Evolutionary conservation across 345 rosid species (phyloP).

Genomic region (Arabidopsis arenosa): DNA sequence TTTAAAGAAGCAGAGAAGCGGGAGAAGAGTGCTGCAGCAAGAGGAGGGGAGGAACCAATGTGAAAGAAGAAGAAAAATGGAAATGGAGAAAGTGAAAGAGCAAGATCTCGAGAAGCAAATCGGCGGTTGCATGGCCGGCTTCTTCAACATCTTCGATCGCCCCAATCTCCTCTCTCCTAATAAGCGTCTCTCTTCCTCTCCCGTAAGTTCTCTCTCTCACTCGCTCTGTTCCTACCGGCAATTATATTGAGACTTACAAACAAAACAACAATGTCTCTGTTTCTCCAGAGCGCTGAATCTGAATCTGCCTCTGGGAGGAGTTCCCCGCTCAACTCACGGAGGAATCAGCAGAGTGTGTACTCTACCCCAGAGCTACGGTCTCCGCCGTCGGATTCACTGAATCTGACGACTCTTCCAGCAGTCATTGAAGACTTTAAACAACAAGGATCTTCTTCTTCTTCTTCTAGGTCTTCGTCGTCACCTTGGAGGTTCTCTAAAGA

Average conservation of each 20-base stretch:
- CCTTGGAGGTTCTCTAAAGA: conserved; percentile 90
- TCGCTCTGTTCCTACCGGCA: too few species aligned
- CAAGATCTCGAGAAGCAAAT: conserved; percentile 55
- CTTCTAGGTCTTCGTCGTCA: conserved; percentile 33
- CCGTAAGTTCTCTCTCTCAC: conserved; percentile 14
- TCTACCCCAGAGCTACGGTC: conserved; percentile 59
- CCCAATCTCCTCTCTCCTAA: conserved; percentile 68
- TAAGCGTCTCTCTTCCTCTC: conserved; percentile 63
- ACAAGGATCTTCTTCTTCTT: conserved; percentile 47
- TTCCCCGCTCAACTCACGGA: conserved; percentile 31
- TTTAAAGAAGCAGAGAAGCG: conserved; percentile 79
- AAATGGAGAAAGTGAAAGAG: conserved; percentile 1
- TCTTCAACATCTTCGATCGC: conserved; percentile 95
- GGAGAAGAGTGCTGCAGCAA: conserved; percentile 51
- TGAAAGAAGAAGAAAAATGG: conserved; percentile 20
- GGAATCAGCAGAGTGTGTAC: conserved; percentile 32
- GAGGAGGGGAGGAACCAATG: background rate
- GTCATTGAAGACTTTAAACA: conserved; percentile 10
- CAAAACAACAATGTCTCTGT: background rate
- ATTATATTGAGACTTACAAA: too few species aligned
- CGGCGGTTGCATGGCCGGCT: conserved; percentile 96
- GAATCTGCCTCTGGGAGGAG: conserved; percentile 39
- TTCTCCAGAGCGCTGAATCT: conserved; percentile 10
- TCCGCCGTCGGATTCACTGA: conserved; percentile 42
- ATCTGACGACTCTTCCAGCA: too few species aligned